Percentiles rank a stretch among this genome's conserved stretches.
Conservation (phyloP, 1,284 basidiomycete genomes). For the Quambalaria eucalypti region DNA sequence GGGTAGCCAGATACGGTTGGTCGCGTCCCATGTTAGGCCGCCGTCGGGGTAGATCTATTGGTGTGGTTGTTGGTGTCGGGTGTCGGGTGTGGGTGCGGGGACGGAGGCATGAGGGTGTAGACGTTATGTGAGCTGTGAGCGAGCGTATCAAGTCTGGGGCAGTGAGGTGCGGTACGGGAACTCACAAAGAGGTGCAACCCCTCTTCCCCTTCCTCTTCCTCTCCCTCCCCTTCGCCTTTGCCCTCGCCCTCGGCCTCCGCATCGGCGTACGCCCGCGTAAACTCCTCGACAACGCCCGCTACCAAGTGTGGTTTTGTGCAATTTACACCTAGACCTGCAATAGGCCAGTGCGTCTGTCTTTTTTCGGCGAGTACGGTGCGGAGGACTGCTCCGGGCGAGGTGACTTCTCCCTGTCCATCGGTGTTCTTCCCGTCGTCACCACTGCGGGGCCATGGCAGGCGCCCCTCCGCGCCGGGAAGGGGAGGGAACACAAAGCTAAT, state of each 20-base stretch:
- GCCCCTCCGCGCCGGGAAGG: too few relatives aligned
- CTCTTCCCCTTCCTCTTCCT: constrained; percentile 11
- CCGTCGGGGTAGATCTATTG: constrained; percentile 34
- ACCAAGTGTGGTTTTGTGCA: constrained; percentile 36
- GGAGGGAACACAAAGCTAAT: constrained; percentile 21
- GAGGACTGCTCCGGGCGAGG: not conserved
- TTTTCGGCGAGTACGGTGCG: not conserved
- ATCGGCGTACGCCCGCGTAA: too few relatives aligned
- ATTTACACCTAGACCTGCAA: constrained; percentile 32
- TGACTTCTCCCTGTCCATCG: not conserved
- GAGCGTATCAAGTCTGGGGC: not conserved
- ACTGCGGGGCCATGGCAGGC: too few relatives aligned
- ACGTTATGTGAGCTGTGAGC: not conserved
- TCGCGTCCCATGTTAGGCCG: constrained; percentile 30
- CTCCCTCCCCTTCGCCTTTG: constrained; percentile 9
- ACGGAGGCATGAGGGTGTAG: not conserved
- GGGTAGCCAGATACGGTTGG: not conserved
- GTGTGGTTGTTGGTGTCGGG: not conserved
- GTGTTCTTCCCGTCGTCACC: too few relatives aligned
- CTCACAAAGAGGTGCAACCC: constrained; percentile 29
- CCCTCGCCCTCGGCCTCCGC: too few relatives aligned
- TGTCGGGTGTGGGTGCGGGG: not conserved
- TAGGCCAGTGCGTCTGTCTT: not conserved
- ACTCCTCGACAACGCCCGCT: constrained; percentile 14
- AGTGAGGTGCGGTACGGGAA: not conserved